These are phyloP conservation scores for Podosphaera fusca DNA, from an alignment of 2,329 filamentous ascomycete species.

Conservation along the genomic window DNA sequence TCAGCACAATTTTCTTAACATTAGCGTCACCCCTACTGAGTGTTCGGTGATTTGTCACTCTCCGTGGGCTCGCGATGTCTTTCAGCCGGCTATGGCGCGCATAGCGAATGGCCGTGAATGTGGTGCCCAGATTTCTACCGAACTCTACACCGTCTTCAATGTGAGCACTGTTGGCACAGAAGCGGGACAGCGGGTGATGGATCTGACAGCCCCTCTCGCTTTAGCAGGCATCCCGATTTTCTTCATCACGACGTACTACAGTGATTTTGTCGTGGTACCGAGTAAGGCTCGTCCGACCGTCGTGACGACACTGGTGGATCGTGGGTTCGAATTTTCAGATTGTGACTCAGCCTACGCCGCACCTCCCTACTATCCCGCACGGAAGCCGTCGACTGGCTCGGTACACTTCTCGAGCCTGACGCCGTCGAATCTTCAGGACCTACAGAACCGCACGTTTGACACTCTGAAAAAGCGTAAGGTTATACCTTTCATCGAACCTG, in stretches of 20 bases:
- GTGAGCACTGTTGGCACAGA: conserved; percentile 80
- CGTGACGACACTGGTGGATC: conserved; percentile 48
- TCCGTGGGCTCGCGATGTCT: conserved; percentile 48
- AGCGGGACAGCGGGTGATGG: conserved; percentile 73
- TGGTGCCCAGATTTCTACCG: conserved; percentile 50
- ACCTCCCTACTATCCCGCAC: conserved; percentile 14
- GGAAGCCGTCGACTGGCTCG: conserved; percentile 16
- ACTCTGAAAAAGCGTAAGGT: conserved; percentile 62
- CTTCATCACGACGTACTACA: conserved; percentile 97
- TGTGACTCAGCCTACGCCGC: conserved; percentile 45
- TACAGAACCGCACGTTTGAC: conserved; percentile 63
- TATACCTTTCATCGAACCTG: conserved; percentile 42
- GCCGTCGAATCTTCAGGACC: conserved; percentile 52
- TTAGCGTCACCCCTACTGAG: conserved; percentile 79
- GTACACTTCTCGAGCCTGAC: conserved; percentile 46
- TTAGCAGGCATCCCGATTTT: conserved; percentile 89
- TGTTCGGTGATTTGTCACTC: conserved; percentile 79
- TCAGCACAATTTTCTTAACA: conserved; percentile 68
- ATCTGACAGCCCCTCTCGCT: conserved; percentile 73
- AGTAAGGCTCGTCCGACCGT: conserved; percentile 51
- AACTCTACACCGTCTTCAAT: conserved; percentile 72
- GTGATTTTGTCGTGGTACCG: conserved; percentile 86
- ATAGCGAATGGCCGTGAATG: conserved; percentile 31
- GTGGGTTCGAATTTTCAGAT: conserved; percentile 67
- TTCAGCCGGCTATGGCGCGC: conserved; percentile 43